Evolutionary conservation across 257 asterid genomes (phyloP).

Genomic region (Agastache rugosa): DNA sequence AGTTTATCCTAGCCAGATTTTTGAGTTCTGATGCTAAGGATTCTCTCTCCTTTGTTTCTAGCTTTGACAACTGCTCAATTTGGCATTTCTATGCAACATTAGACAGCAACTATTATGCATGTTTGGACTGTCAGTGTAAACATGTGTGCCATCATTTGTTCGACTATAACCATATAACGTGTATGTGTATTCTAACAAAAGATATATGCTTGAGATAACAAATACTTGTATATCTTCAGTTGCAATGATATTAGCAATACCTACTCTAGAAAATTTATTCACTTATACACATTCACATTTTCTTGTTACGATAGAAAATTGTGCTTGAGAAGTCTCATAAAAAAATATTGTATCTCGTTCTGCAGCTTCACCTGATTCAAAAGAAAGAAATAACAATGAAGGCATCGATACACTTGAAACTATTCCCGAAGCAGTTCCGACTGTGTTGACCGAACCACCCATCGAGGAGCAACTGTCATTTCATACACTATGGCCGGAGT

Average conservation of each 20-base stretch:
- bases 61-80: not conserved
- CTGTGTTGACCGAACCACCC: constrained; percentile 88
- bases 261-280: not conserved
- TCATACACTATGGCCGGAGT: constrained; percentile 95
- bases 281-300: constrained; percentile 15
- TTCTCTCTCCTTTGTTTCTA: not conserved
- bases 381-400: constrained; percentile 56
- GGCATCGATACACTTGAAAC: constrained; percentile 83
- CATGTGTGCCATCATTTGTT: not conserved
- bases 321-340: not conserved
- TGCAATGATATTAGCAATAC: not conserved
- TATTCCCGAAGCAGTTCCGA: constrained; percentile 94
- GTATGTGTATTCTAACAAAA: not conserved
- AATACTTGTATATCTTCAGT: not conserved
- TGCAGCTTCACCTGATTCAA: constrained; percentile 62
- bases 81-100: not conserved
- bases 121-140: not conserved
- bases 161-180: not conserved
- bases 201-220: not conserved
- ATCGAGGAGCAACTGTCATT: constrained; percentile 92
- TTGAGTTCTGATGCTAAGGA: not conserved
- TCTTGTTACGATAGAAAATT: constrained; percentile 11
- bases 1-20: not conserved
- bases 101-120: not conserved
- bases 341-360: constrained; percentile 18